Evolutionary conservation across 2,329 filamentous ascomycete genomes (phyloP).

Genomic region (Pyrenochaeta sp.): DNA sequence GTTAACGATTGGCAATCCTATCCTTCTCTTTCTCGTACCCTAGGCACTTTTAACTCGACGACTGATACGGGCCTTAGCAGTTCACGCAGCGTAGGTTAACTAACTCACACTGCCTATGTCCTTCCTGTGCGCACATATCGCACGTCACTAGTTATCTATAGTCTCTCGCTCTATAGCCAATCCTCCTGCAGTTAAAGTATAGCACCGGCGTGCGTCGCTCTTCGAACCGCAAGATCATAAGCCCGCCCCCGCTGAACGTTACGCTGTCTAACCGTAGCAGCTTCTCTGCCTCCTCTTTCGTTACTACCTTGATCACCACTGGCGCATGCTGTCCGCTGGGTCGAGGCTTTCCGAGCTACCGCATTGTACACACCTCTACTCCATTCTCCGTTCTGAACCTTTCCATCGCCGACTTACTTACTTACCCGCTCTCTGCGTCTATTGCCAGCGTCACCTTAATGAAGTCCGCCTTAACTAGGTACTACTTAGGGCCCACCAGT

Average conservation of each 20-base stretch:
- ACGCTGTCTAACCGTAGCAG: conserved; percentile 10
- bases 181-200: conserved; percentile 11
- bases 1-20: conserved; percentile 11
- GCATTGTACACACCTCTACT: conserved; percentile 2
- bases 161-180: conserved; percentile 16
- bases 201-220: conserved; percentile 13
- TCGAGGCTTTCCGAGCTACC: conserved; percentile 7
- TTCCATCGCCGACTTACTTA: background rate
- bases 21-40: conserved; percentile 12
- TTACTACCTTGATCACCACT: conserved; percentile 13
- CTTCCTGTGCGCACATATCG: conserved; percentile 11
- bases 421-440: conserved; percentile 1
- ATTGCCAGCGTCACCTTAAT: conserved; percentile 1
- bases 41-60: conserved; percentile 6
- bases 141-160: conserved; percentile 8
- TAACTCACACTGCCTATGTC: conserved; percentile 4
- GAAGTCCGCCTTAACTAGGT: background rate
- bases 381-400: background rate
- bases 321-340: conserved; percentile 10
- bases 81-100: conserved; percentile 13
- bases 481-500: too few relatives aligned
- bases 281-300: conserved; percentile 11
- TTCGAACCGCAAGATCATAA: conserved; percentile 13
- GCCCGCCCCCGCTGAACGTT: conserved; percentile 5
- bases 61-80: background rate